Base-by-base conservation (phyloP, 192 early-diverging fungal species). In the Backusella australiensis region DNA sequence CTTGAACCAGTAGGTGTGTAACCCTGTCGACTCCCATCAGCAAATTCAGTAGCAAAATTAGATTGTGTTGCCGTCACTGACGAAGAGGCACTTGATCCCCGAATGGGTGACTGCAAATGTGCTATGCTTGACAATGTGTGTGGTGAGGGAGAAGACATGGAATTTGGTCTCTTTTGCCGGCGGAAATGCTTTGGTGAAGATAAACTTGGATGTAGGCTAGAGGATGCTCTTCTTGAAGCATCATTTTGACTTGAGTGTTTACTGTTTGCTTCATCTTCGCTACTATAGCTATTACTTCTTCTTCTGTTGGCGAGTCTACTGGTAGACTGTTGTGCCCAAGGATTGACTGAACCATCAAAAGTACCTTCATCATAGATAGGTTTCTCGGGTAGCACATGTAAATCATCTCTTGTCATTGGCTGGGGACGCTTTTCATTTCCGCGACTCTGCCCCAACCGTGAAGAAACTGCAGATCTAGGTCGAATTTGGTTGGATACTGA, bases 361-460 rank as follows among this genome's bases (percentile, higher is more conserved):
- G 41, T 15, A 17, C 42, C 70, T 49, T 71, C 44, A 49, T 63
- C 56, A 63, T 63, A 71, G 6, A 69, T 23, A 14, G 21, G 21
- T 39, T 69, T 38, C 23, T 39, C 35, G 19, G 68, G 68, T 69
- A 69, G 35, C n/a, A 69, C 44, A 29, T 63, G 56, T 11, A 63
- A 63, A 23, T 63, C 56, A 71, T 71, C 39, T 39, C 70, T 46
- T 39, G 44, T 71, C 70, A 71, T 71, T 39, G 56, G 56, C 56
- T 71, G 70, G 35, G 70, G 44, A 2, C 70, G 35, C 15, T 71
- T 71, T 34, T 71, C 70, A 46, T 29, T 71, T 32, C 41, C 42
- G 42, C 70, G 70, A 71, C 29, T 71, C 42, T 46, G 70, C 70
- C 70, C 70, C 35, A 71, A 71, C 42, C 70, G 21, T 49, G 70